Conservation (phyloP, 495 filamentous ascomycete species). For the Aspergillus diversus region DNA sequence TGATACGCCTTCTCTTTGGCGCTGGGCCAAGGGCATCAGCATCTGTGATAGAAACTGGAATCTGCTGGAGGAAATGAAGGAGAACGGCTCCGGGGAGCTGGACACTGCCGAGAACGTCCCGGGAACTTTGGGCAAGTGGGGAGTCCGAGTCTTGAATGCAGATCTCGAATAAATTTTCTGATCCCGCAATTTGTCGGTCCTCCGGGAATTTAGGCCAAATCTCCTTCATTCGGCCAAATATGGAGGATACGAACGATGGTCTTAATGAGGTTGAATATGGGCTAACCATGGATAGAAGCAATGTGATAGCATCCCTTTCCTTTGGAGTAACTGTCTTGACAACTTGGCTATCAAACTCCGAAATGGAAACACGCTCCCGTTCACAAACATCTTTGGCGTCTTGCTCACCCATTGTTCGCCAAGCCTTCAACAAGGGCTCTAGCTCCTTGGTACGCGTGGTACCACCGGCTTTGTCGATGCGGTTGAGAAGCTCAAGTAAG, state of each 20-base stretch:
- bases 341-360: conserved; percentile 60
- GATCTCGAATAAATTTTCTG: conserved; percentile 63
- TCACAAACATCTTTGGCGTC: conserved; percentile 50
- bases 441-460: conserved; percentile 70
- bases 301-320: conserved; percentile 66
- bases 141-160: conserved; percentile 38
- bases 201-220: conserved; percentile 74
- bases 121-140: conserved; percentile 55
- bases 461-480: conserved; percentile 66
- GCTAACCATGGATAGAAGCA: conserved; percentile 57
- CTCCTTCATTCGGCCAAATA: conserved; percentile 65
- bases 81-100: conserved; percentile 72
- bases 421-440: conserved; percentile 67
- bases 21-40: conserved; percentile 66
- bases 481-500: conserved; percentile 71
- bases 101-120: conserved; percentile 68
- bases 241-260: conserved; percentile 57
- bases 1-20: conserved; percentile 76
- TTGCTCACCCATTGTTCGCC: conserved; percentile 54
- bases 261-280: conserved; percentile 50
- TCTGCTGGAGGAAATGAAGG: conserved; percentile 65
- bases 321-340: conserved; percentile 65
- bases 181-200: conserved; percentile 60
- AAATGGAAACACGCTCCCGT: conserved; percentile 63
- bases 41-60: conserved; percentile 64